Evolutionary conservation across 257 asterid genomes (phyloP), one percentile per base, ranked within the genome.

Genomic region (Nicotiana attenuata): DNA sequence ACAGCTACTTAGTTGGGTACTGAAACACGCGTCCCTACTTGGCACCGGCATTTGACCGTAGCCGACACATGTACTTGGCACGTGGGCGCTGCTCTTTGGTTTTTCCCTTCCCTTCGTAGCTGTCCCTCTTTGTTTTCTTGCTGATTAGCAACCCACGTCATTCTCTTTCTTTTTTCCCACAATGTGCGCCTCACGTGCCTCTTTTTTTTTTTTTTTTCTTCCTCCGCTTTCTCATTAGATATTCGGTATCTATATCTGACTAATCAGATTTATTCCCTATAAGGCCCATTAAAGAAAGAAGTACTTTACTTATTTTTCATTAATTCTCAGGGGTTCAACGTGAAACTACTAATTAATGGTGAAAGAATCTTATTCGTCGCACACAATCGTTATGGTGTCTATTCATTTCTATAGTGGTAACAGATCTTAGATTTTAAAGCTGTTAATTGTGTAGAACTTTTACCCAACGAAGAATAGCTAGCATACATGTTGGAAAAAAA

Each of bases 11-110:
- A 13, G n/a, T 41, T 8, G 41, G 50, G 50, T 41, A 9, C 13
- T 26, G 24, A 60, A 60, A 81, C 92, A 91, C 93, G 94, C 85
- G 96, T 90, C 98, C 91, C 91, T 82, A 88, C 91, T 84, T 35
- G 87, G 82, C 96, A 91, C 98, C 97, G 96, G 82, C 98, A 53
- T 92, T 92, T 93, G 94, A 92, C 97, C 90, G 82, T 26, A 68
- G 90, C 90, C 90, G 85, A 90, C 93, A 87, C 81, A 83, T 81
- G 88, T 57, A 77, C 87, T 80, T 24, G 88, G 77, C 93, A 92
- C 95, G 97, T 92, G 95, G 91, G 85, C 9, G 71, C 64, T 83
- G 65, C 78, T 82, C 87, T 65, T 9, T 86, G 87, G 93, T 82
- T 80, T 7, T 22, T 4, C 19, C 0, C 4, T 41, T 41, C 50